A percentile compares a stretch with the other conserved stretches of the same genome.
Evolutionary conservation across 2,329 filamentous ascomycete genomes (phyloP).

Genomic region (Fusarium goolgardi): DNA sequence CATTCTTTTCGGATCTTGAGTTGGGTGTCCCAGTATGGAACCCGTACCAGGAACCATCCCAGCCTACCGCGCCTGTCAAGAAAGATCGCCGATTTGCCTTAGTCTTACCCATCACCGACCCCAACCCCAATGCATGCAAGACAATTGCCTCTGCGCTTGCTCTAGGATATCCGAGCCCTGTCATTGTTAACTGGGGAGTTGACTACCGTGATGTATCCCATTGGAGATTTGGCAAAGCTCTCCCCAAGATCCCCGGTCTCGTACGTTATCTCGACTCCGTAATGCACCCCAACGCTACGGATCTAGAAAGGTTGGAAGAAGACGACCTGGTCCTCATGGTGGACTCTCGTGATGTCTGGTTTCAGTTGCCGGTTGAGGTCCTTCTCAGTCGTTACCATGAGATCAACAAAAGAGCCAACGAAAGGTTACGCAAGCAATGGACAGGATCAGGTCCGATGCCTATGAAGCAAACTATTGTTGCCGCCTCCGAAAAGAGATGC

Average conservation of each 20-base stretch:
- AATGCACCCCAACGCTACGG: constrained; percentile 7
- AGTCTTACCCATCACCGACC: not conserved
- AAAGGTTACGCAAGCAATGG: constrained; percentile 7
- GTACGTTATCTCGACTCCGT: constrained; percentile 7
- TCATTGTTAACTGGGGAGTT: constrained; percentile 4
- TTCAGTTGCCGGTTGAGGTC: constrained; percentile 11
- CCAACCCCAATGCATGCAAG: constrained; percentile 1
- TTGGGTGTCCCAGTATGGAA: not conserved
- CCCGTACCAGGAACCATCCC: too few species aligned
- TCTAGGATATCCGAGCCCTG: constrained; percentile 1
- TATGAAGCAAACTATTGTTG: constrained; percentile 15
- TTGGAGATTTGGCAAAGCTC: not conserved
- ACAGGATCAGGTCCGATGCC: not conserved
- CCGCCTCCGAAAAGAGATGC: not conserved
- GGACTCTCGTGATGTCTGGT: constrained; percentile 11
- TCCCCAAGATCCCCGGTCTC: constrained; percentile 3
- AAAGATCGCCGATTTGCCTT: constrained; percentile 8
- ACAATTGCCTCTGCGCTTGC: not conserved
- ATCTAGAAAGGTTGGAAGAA: not conserved
- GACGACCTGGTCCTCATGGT: constrained; percentile 19
- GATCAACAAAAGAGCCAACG: constrained; percentile 13
- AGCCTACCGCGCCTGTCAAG: not conserved
- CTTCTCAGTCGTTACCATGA: constrained; percentile 23
- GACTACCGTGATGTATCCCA: not conserved
- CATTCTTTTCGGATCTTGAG: not conserved